Evolutionary conservation across 495 filamentous ascomycete genomes (phyloP), one percentile per base, ranked within the genome.

Genomic region (Saxispiralis lemnorum): DNA sequence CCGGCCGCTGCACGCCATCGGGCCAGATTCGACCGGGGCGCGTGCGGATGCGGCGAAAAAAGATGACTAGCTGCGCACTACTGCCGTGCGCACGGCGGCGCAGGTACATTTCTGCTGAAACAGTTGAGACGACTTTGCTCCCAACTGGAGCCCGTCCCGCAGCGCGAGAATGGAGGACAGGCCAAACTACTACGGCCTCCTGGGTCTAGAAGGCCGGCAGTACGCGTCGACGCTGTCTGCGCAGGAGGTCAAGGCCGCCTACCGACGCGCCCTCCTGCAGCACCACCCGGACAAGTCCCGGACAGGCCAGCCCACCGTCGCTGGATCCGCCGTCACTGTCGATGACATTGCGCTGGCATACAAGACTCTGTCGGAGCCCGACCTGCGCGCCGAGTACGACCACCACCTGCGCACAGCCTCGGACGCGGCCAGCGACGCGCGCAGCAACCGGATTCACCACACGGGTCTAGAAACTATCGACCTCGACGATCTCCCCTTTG

Each of bases 271-370:
- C 1, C 69, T 94, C 9, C 68, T 94, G 6, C 66, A 62, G 38
- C 66, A 92, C 60, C 86, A 93, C 58, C 86, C 86, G 0, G 86
- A 94, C 65, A 92, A 92, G 56, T 55, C 59, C 16, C 30, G 31
- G 7, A 51, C 21, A 37, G 37, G 19, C 31, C 51, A 15, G 30
- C 35, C 46, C 41, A 14, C 35, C 40, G 44, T 37, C 21, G 45
- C n/a, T 44, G 38, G 38, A 13, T 38, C 51, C 43, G 0, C 3
- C 19, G 30, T 32, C 21, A 69, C 78, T 10, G 68, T 94, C 41
- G 85, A 94, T 61, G 71, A 84, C 48, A 88, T 94, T 46, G 73
- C 81, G 13, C 57, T 69, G 15, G 86, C 86, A 42, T 89, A 79
- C 64, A 70, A 70, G 14, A 73, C 71, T 1, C 73, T 94, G 31